A percentile compares a stretch with the other conserved stretches of the same genome.
Evolutionary conservation across 1,284 basidiomycete genomes (phyloP).

Genomic region (Sanguinoderma infundibulare): DNA sequence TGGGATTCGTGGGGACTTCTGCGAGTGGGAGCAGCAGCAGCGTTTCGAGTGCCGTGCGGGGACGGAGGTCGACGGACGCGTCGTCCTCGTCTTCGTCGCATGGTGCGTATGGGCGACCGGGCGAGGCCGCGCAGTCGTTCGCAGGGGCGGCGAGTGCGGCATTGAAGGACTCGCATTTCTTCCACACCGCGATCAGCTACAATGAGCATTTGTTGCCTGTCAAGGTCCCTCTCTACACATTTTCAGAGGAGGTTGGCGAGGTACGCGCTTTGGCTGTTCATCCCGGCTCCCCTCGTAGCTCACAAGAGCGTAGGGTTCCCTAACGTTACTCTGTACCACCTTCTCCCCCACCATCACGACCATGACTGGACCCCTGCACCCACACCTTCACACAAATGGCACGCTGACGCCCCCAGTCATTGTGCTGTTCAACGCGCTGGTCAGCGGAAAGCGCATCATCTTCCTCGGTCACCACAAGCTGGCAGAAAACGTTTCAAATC

Average conservation of each 20-base stretch:
- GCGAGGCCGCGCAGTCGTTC: constrained; percentile 25
- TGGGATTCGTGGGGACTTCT: constrained; percentile 27
- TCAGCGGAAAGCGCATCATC: constrained; percentile 92
- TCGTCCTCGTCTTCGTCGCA: constrained; percentile 73
- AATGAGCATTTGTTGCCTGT: constrained; percentile 82
- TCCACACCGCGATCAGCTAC: constrained; percentile 84
- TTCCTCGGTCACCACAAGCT: constrained; percentile 90
- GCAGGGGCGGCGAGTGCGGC: constrained; percentile 40
- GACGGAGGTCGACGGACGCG: constrained; percentile 70
- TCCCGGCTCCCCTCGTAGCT: neutral
- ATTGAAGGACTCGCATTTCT: constrained; percentile 92
- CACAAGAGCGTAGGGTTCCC: constrained; percentile 73
- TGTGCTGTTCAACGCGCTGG: constrained; percentile 92
- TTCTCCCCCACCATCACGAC: constrained; percentile 75
- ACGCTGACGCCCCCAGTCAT: constrained; percentile 92
- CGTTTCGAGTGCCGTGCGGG: constrained; percentile 30
- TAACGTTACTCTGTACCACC: constrained; percentile 88
- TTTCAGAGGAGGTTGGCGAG: constrained; percentile 95
- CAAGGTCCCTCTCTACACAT: constrained; percentile 84
- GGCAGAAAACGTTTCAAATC: constrained; percentile 85
- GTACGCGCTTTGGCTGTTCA: constrained; percentile 50
- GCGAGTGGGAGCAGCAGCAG: constrained; percentile 26
- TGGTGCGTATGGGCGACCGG: constrained; percentile 31
- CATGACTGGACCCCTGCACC: constrained; percentile 81
- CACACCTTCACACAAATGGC: constrained; percentile 93